Percentiles rank a stretch among this genome's conserved stretches.
These are phyloP conservation scores for Melanogaster broomeanus DNA, from an alignment of 768 basidiomycete genomes.

Conservation along the genomic window DNA sequence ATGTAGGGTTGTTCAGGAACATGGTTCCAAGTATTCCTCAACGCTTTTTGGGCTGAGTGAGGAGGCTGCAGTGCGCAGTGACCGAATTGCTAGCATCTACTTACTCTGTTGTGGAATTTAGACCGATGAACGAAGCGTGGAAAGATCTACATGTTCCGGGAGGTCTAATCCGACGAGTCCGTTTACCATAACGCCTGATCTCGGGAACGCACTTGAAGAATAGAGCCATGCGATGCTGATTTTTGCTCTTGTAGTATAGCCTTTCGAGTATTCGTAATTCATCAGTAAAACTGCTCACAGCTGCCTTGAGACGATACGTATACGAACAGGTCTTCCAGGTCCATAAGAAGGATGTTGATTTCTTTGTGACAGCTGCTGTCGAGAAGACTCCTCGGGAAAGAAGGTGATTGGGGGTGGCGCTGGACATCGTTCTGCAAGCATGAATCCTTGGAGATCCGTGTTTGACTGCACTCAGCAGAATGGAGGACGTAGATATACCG, in stretches of 20 bases:
- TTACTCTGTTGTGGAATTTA: conserved; percentile 25
- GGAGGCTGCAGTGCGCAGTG: neutral
- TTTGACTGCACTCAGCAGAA: too few species aligned
- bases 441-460: neutral
- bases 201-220: conserved; percentile 64
- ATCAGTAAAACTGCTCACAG: conserved; percentile 29
- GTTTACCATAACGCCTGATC: conserved; percentile 42
- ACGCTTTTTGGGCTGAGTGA: conserved; percentile 45
- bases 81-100: neutral
- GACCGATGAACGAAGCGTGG: conserved; percentile 31
- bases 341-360: conserved; percentile 62
- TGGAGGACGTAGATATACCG: too few species aligned
- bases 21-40: conserved; percentile 68
- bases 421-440: conserved; percentile 11
- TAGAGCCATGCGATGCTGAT: conserved; percentile 49
- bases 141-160: conserved; percentile 22
- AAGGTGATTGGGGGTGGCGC: conserved; percentile 9
- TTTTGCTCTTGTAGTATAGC: conserved; percentile 73
- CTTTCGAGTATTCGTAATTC: conserved; percentile 57
- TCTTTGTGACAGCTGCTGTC: conserved; percentile 31
- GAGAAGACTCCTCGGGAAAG: conserved; percentile 19
- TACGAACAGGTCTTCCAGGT: conserved; percentile 53
- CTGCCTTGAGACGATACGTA: conserved; percentile 54
- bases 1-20: conserved; percentile 45
- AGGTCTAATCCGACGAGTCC: conserved; percentile 15